Percentiles rank a stretch among this genome's conserved stretches.
phyloP scores from a whole-genome alignment of 768 basidiomycete species.

The Amanita subjunquillea region DNA sequence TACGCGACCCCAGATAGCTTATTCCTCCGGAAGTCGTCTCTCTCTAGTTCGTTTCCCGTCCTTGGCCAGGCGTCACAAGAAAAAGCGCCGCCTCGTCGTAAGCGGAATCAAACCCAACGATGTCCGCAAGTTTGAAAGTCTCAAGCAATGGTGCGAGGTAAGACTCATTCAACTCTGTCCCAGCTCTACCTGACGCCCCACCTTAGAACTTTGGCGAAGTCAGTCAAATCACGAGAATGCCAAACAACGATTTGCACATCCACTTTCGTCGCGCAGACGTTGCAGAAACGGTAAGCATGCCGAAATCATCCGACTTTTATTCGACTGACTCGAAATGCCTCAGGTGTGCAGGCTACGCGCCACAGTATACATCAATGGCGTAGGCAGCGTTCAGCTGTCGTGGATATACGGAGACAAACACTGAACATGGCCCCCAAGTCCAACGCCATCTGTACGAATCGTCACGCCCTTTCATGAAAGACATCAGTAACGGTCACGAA shows the following conservation, averaged over 20 bases:
- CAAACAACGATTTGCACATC: constrained; percentile 71
- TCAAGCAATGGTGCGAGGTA: constrained; percentile 73
- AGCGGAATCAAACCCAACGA: constrained; percentile 60
- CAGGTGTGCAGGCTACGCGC: constrained; percentile 76
- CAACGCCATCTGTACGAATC: background rate
- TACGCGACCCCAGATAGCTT: constrained; percentile 25
- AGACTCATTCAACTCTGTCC: constrained; percentile 8
- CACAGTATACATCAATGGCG: constrained; percentile 61
- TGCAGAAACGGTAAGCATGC: constrained; percentile 59
- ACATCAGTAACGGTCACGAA: background rate
- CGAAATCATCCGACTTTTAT: background rate
- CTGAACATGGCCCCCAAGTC: constrained; percentile 7
- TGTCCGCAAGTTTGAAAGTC: constrained; percentile 50
- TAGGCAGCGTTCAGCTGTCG: constrained; percentile 70
- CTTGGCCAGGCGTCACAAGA: constrained; percentile 33
- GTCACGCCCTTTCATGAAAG: constrained; percentile 2
- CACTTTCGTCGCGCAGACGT: constrained; percentile 69
- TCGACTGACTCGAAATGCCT: background rate
- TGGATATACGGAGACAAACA: constrained; percentile 54
- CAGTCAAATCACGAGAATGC: constrained; percentile 60
- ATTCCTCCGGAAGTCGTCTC: constrained; percentile 20
- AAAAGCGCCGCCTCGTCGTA: constrained; percentile 58
- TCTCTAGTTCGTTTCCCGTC: constrained; percentile 28
- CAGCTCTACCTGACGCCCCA: background rate
- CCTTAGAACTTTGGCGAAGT: constrained; percentile 66